Evolutionary conservation across 495 filamentous ascomycete genomes (phyloP), one percentile per base, ranked within the genome.

Genomic region (Parmelia sp.): DNA sequence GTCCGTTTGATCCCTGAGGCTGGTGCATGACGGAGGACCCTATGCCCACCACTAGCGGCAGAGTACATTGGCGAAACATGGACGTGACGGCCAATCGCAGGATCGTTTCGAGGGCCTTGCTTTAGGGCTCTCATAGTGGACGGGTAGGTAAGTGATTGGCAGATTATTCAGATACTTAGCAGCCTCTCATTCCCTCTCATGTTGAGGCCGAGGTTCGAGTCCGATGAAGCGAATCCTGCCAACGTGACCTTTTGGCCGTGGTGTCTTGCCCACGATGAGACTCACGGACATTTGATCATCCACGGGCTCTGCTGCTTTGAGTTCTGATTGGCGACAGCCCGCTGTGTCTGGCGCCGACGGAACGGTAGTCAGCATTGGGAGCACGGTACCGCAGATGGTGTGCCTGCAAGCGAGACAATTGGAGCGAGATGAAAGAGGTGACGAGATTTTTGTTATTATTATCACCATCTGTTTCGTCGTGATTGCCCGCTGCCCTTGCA

Each of bases 1-100:
- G 31, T 44, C 55, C 62, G 37, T 55, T 61, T 55, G 21, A 47
- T 57, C 61, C 61, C 35, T 63, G 61, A 57, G 62, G 62, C 62
- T 64, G 62, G 62, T 64, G 56, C 62, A 64, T 64, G 51, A 53
- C 35, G 62, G 53, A 44, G 45, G 58, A 29, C 33, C n/a, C 29
- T 29, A 64, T 59, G 40, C 62, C 36, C 55, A 64, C 62, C 56
- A 64, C 40, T 64, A 49, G 39, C 23, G 44, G 39, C 45, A 57
- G 40, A 44, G 49, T 57, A 35, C 39, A 15, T 42, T 47, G 27
- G 37, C 61, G 51, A 63, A 57, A 63, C 51, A 35, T 33, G 14
- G 25, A 42, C 14, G 40, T 40, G 61, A 49, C 56, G 45, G 61
- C 61, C 61, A 63, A 63, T 63, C 5, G 36, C 11, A 57, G 49